Base-by-base conservation (phyloP, 2,329 filamentous ascomycete species). In the Cladorrhinum sp. region DNA sequence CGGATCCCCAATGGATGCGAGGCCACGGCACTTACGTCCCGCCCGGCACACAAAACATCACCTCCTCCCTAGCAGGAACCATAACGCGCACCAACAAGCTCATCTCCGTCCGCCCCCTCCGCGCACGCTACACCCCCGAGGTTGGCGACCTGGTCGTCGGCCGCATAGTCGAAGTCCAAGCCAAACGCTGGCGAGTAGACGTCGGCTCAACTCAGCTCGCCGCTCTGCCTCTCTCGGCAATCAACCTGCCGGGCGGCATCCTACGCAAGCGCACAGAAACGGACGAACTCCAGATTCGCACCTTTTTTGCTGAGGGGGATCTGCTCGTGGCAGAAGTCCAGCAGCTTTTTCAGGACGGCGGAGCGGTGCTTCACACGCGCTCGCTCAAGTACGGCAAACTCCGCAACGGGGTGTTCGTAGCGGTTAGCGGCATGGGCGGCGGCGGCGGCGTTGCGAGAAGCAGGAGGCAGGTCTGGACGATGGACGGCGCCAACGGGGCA, bases 1-100 rank as follows among this genome's bases (percentile, higher is more conserved):
- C 88, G 65, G 92, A 97, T 75, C 84, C 92, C n/a, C 92, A 97
- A 80, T 98, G 92, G 92, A 98, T 98, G 93, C 86, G 92, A 78
- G 95, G 95, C 70, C 95, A 99, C 78, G 95, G 95, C 67, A 99
- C 95, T 54, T 96, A 91, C 74, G 81, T 90, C 51, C 83, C 84
- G 18, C 75, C 82, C 3, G 74, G 78, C 51, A 81, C 83, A 55
- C 85, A 83, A 3, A 82, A 86, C 61, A 99, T 99, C 72, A 85
- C 89, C 60, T 93, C 92, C 52, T 96, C 95, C 5, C 89, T 99
- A 29, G 93, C 93, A 6, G 95, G 95, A 70, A 93, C 89, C 6
- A 82, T 98, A 36, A 88, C 90, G 71, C 93, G 93, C 73, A 98
- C 93, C 62, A 99, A 99, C 83, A 98, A 97, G 75, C 87, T 99